Evolutionary conservation across 2,329 filamentous ascomycete species (phyloP).

Genomic region (Sporothrix schenckii): DNA sequence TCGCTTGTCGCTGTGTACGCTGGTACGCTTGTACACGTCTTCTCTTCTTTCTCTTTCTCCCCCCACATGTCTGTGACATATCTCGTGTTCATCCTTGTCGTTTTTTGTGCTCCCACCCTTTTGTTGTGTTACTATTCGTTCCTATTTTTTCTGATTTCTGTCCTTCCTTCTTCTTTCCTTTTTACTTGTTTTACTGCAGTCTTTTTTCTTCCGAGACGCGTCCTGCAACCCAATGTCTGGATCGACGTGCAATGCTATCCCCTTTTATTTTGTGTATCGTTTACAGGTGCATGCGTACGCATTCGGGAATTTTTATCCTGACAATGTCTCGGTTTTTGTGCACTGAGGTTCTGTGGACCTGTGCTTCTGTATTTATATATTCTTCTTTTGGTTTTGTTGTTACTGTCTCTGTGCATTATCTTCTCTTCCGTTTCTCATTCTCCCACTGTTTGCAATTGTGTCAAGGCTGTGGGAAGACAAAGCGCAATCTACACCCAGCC

Average conservation of each 20-base stretch:
- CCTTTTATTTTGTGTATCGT: neutral
- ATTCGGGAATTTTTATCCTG: constrained; percentile 23
- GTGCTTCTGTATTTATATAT: neutral
- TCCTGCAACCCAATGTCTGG: constrained; percentile 15
- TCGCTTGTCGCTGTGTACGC: constrained; percentile 25
- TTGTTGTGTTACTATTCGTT: neutral
- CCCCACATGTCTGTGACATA: constrained; percentile 27
- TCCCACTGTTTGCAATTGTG: neutral
- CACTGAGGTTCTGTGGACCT: neutral
- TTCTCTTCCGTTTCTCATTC: neutral
- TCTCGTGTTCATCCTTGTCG: constrained; percentile 31
- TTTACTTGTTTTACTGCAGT: neutral
- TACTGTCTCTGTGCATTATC: neutral
- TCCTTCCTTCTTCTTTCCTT: neutral
- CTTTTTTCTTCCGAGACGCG: constrained; percentile 4
- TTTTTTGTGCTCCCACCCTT: constrained; percentile 17
- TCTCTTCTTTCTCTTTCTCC: neutral
- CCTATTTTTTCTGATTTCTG: neutral
- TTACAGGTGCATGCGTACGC: neutral
- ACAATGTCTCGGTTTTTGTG: constrained; percentile 20
- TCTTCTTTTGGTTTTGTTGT: neutral
- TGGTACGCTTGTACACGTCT: constrained; percentile 9
- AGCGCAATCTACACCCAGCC: constrained; percentile 19
- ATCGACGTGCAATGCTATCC: neutral
- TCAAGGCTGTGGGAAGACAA: constrained; percentile 10